Evolutionary conservation across 345 rosid species (phyloP), one percentile per base, ranked within the genome.

Genomic region (Citrus australasica): DNA sequence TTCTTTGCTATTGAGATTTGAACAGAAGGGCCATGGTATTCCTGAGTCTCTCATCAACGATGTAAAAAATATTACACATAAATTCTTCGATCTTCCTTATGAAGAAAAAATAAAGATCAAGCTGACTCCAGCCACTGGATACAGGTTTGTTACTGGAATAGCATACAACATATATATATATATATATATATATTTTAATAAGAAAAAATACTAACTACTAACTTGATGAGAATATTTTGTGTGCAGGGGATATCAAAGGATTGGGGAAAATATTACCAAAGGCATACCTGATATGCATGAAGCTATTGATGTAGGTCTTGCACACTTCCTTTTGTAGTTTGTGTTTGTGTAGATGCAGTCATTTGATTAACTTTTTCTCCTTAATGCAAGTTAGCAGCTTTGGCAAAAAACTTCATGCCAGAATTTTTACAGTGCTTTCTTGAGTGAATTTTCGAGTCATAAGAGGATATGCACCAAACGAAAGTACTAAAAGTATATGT

Each of bases 201-300:
- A 1, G 25, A 16, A 13, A 59, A 58, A 60, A 3, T 32, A 32
- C 33, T 32, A 5, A 42, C 3, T 28, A 42, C 35, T 22, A 37
- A 40, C 42, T 27, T 19, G 56, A 9, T 33, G 24, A 38, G 74
- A 67, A 79, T 14, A n/a, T 51, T 83, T 68, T 77, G 17, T 59
- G 17, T 87, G 86, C 91, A 95, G 98, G 84, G 98, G 96, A 81
- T 95, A 90, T 86, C 93, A 95, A 80, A 91, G 89, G 73, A 40
- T 93, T 56, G 92, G 91, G 70, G 96, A 93, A 86, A 95, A 95
- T 78, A 76, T 95, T 76, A 95, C 98, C 21, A 88, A 93, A 82
- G 98, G 92, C 25, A 71, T 65, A n/a, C 92, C 95, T 66, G 97
- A 95, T 69, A 83, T 89, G 67, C 97, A 88, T 9, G 94, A 93